phyloP scores from a whole-genome alignment of 805 yeast genomes.

The Yamadazyma paraphyllophila region DNA sequence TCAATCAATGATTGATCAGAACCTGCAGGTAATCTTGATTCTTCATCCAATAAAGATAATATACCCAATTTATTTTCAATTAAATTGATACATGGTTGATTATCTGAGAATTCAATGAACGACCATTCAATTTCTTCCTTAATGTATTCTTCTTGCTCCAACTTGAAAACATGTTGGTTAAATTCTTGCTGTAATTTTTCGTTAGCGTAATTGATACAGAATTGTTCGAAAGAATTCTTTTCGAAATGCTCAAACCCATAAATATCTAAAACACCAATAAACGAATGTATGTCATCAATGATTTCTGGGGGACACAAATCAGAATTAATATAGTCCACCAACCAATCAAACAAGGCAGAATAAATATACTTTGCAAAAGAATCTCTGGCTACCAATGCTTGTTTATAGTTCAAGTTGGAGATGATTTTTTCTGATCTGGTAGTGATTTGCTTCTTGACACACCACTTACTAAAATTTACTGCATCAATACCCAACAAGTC shows the following conservation, averaged over 20 bases:
- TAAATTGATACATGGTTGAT: conserved; percentile 92
- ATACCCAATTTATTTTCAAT: conserved; percentile 90
- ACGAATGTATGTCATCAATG: conserved; percentile 56
- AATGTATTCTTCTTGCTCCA: conserved; percentile 94
- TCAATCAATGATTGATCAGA: conserved; percentile 89
- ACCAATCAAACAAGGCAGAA: conserved; percentile 93
- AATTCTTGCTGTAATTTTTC: conserved; percentile 97
- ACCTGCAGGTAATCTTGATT: conserved; percentile 91
- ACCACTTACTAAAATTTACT: conserved; percentile 78
- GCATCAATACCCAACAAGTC: conserved; percentile 81
- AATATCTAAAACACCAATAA: conserved; percentile 95
- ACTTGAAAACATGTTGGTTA: conserved; percentile 93
- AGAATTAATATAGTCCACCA: conserved; percentile 76
- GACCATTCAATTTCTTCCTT: conserved; percentile 95
- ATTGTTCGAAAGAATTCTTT: conserved; percentile 92
- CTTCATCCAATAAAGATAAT: conserved; percentile 87
- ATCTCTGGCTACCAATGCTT: conserved; percentile 89
- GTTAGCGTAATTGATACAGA: conserved; percentile 94
- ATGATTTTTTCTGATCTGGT: conserved; percentile 92
- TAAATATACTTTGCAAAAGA: conserved; percentile 96
- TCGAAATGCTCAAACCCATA: conserved; percentile 97
- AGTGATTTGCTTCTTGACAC: conserved; percentile 83
- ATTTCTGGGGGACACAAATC: conserved; percentile 79
- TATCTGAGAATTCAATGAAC: conserved; percentile 91
- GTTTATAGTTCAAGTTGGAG: conserved; percentile 75